phyloP scores from a whole-genome alignment of 1,139 yeast genomes.

The Lipomyces yarrowii region DNA sequence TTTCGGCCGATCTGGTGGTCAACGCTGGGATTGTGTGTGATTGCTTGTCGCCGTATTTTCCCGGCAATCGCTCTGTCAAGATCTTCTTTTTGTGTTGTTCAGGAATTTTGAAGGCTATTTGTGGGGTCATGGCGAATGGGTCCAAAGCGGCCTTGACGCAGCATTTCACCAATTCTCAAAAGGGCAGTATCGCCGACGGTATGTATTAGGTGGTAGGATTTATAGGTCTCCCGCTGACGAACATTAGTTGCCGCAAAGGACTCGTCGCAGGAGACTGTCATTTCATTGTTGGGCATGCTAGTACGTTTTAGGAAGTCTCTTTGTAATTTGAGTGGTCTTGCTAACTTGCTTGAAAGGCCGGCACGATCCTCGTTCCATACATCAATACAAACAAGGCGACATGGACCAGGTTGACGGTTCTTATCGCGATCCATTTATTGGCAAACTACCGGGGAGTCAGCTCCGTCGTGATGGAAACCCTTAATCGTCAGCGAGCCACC shows the following conservation, averaged over 20 bases:
- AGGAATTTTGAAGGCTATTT: constrained; percentile 43
- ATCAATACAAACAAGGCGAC: constrained; percentile 30
- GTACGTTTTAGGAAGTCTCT: constrained; percentile 15
- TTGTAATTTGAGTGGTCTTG: not conserved
- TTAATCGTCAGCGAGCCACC: constrained; percentile 44
- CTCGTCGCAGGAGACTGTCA: constrained; percentile 46
- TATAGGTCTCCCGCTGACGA: not conserved
- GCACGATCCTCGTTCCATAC: constrained; percentile 40
- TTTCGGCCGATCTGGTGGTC: constrained; percentile 45
- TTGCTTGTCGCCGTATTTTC: constrained; percentile 43
- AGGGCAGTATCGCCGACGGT: constrained; percentile 40
- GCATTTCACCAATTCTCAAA: constrained; percentile 44
- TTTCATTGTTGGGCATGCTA: constrained; percentile 45
- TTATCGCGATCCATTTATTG: constrained; percentile 41
- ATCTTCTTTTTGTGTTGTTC: constrained; percentile 42
- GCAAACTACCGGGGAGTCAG: constrained; percentile 45
- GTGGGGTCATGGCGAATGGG: constrained; percentile 48
- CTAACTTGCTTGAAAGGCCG: constrained; percentile 31
- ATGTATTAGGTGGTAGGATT: not conserved
- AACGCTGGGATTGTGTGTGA: constrained; percentile 45
- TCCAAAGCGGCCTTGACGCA: constrained; percentile 46
- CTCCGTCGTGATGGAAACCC: constrained; percentile 40
- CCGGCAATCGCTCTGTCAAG: constrained; percentile 34
- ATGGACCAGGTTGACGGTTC: constrained; percentile 39
- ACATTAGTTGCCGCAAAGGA: constrained; percentile 44